Evolutionary conservation across 805 yeast genomes (phyloP), one percentile per base, ranked within the genome.

Genomic region (Candida maltosa): DNA sequence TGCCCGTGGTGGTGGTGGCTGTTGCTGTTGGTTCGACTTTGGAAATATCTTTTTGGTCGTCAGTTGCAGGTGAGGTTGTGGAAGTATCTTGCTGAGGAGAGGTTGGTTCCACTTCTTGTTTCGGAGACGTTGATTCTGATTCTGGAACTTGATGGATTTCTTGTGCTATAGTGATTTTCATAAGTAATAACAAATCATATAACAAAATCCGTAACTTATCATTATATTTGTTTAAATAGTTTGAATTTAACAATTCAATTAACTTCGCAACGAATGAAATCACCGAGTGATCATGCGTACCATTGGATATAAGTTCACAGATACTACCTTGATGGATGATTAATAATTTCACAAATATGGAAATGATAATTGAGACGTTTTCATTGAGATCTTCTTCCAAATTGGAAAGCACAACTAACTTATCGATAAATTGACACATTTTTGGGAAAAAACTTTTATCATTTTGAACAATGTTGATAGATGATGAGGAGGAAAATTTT

Each of bases 181-280:
- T 58, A 1, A 83, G 69, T 7, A 78, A 56, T 23, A 80, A 56
- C 37, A 79, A 66, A 48, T 80, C 87, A 49, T 79, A 78, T 1
- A 80, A 56, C 42, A 80, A 54, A 33, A 79, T 78, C 42, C 70
- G 70, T 34, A 80, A 50, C 42, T 73, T 78, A 17, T 70, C 72
- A 42, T 73, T 44, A 8, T 58, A 47, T 30, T 34, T 25, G 4
- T 28, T 25, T 46, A 79, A 60, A 20, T 69, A 59, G 4, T 60
- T 49, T 8, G 75, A 64, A 29, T 69, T 63, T 39, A 76, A 60
- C 11, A 80, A 45, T 8, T 59, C 57, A 8, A 73, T 65, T 48
- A 79, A 54, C 39, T 70, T 70, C 41, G 65, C 62, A 40, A 78
- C 49, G 35, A 80, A 74, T 7, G 48, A 59, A 37, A 74, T 74